Evolutionary conservation across 495 filamentous ascomycete genomes (phyloP), one percentile per base, ranked within the genome.

Genomic region (Filosporella fistucella): DNA sequence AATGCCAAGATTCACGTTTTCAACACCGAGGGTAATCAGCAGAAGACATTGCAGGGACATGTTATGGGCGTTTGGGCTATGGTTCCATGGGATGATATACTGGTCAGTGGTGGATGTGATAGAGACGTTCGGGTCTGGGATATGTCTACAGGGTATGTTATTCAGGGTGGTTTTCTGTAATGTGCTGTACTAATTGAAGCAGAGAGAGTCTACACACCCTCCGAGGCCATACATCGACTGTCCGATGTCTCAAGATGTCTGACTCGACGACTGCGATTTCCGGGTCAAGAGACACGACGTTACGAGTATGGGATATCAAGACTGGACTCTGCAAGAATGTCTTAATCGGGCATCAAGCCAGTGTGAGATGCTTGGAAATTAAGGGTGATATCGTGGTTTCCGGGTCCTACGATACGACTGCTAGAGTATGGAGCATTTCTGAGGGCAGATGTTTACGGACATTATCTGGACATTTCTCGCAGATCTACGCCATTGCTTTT

Each of bases 41-140:
- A 89, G 61, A 89, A 87, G 64, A 96, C 89, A 2, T 74, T 98
- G 12, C 82, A 89, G 59, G 93, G 93, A 22, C 93, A 98, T 66
- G 86, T 96, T 29, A 98, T 98, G 93, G 93, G 93, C 26, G 93
- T 98, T 30, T 98, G 93, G 93, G 93, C 93, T 16, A 97, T 98
- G 91, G 90, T 98, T 44, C 94, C 93, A 12, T 95, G 91, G 88
- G 94, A 86, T 49, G 91, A 98, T 63, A 87, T 86, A 45, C 72
- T 98, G 47, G 94, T 98, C 40, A 96, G 89, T 60, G 93, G 93
- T 54, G 93, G 93, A 25, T 98, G 93, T 64, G 93, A 98, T 65
- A 79, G 93, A 42, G 94, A 98, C 64, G 93, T 98, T 22, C 76
- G 93, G 47, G 94, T 97, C 2, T 98, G 93, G 93, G 89, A 98